These are phyloP conservation scores for Fremontodendron californicum DNA, from an alignment of 345 rosid genomes.

Conservation along the genomic window DNA sequence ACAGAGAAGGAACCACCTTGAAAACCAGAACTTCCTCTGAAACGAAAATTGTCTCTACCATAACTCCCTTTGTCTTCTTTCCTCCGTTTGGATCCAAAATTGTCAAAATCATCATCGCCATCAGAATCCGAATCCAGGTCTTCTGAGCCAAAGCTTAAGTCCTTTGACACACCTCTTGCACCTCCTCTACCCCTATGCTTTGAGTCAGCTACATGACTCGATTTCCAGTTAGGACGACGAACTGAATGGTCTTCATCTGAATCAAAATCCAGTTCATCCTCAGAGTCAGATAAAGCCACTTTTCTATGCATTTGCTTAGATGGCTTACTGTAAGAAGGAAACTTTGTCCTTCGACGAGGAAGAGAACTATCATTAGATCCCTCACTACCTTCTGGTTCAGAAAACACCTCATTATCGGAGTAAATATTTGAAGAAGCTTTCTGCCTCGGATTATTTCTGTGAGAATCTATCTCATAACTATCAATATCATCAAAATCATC, in stretches of 20 bases:
- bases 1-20: constrained; percentile 38
- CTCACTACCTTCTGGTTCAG: constrained; percentile 39
- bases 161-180: constrained; percentile 32
- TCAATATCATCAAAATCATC: constrained; percentile 90
- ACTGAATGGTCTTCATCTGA: constrained; percentile 56
- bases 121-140: constrained; percentile 57
- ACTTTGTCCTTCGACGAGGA: constrained; percentile 25
- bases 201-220: constrained; percentile 62
- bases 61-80: constrained; percentile 26
- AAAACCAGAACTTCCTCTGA: constrained; percentile 30
- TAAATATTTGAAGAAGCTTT: constrained; percentile 34
- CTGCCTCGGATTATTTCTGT: constrained; percentile 29
- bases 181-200: constrained; percentile 33
- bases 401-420: constrained; percentile 41
- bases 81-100: constrained; percentile 25
- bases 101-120: constrained; percentile 40
- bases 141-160: constrained; percentile 67
- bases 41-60: constrained; percentile 25
- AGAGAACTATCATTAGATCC: constrained; percentile 20
- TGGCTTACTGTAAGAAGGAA: constrained; percentile 22
- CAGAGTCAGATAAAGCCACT: constrained; percentile 36
- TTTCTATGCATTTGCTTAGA: constrained; percentile 30
- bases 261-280: constrained; percentile 34
- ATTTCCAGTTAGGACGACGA: constrained; percentile 60
- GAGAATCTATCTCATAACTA: constrained; percentile 75